These are phyloP conservation scores for Raffaelea ambrosiae DNA, from an alignment of 2,329 filamentous ascomycete genomes.

Conservation along the genomic window DNA sequence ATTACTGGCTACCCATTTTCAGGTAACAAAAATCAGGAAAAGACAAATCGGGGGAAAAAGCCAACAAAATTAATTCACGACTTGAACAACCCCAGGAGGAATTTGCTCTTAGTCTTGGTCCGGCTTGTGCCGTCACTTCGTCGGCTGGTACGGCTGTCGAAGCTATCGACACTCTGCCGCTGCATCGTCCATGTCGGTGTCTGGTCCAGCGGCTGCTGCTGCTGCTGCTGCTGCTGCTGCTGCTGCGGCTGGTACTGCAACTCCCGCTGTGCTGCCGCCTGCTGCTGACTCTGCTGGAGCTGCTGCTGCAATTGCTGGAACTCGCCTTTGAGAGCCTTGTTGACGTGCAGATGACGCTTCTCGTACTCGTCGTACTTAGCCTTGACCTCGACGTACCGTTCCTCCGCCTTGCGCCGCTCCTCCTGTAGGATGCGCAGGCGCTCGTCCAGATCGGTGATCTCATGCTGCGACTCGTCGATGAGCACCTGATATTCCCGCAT, in stretches of 20 bases:
- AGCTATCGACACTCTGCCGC: background rate
- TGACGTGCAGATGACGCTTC: background rate
- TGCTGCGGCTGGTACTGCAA: background rate
- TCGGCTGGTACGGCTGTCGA: background rate
- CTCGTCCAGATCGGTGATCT: background rate
- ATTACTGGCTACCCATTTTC: too few relatives aligned
- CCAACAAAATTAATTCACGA: background rate
- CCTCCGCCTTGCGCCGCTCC: background rate
- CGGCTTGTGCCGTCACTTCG: background rate
- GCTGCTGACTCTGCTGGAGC: background rate
- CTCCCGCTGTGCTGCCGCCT: background rate
- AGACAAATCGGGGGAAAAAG: background rate
- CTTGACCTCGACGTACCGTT: background rate
- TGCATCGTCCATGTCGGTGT: background rate
- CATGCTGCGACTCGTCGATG: background rate
- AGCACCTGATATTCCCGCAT: background rate
- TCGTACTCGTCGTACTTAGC: slow-evolving; percentile 1
- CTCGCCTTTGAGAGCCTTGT: background rate
- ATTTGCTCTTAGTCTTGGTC: background rate
- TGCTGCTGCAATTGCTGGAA: background rate
- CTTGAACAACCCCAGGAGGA: background rate
- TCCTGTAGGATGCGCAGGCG: background rate
- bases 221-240: background rate
- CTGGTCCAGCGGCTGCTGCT: background rate
- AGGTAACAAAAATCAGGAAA: too few relatives aligned